Evolutionary conservation across 805 yeast species (phyloP), one percentile per base, ranked within the genome.

Genomic region (Monosporozyma siamensis): DNA sequence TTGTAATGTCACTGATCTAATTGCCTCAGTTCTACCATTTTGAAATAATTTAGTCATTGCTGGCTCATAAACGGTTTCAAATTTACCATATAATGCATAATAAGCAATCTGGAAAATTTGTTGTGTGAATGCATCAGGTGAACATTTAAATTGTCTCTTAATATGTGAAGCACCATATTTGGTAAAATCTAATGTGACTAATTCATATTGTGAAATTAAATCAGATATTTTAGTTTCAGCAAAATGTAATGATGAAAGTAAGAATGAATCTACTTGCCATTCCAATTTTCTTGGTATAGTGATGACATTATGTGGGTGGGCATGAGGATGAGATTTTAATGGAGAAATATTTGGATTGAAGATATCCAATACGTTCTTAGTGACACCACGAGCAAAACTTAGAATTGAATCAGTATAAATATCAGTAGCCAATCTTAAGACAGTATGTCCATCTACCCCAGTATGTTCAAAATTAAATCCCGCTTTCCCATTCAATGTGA

Each of bases 381-480:
- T 86, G 54, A 88, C 87, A 11, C 83, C 72, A 54, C 75, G 79
- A 8, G 96, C 96, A 70, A 87, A 88, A 39, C 89, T 74, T 47
- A 88, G 67, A 41, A 88, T 86, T 1, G 95, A 82, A 59, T 88
- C 97, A 0, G 96, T 88, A 59, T 88, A 88, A 43, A 88, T 83
- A 61, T 88, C 96, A 31, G 87, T 78, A 11, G 87, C 95, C 67
- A 83, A 82, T 49, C 96, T 67, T 50, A 88, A 67, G 4, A 88
- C 95, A 0, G 97, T 88, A 61, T 88, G 96, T 44, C 97, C 97
- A 64, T 88, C 97, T 22, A 88, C 94, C 52, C 95, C 95, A 0
- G 97, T 83, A 57, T 88, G 92, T 56, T 88, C 97, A 58, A 88
- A 88, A 61, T 89, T 88, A 50, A 88, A 80, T 23, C 97, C 97